Conservation (phyloP, 768 basidiomycete species). For the Pilatotrama ljubarskyi region DNA sequence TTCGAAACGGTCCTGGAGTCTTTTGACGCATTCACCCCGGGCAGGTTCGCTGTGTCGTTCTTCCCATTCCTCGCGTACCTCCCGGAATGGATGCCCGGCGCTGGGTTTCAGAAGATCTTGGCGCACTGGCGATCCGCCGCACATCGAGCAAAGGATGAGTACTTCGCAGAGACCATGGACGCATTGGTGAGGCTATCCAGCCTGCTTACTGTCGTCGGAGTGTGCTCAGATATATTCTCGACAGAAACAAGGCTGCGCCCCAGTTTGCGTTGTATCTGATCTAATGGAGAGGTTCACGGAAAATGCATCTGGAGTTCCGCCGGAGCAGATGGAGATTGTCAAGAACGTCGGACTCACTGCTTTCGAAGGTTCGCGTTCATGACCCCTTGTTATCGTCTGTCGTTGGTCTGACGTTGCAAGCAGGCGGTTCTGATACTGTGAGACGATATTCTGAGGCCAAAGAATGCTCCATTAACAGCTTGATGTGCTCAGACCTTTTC, state of each 20-base stretch:
- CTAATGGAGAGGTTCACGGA: not conserved
- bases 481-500: not conserved
- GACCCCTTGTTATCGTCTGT: not conserved
- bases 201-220: no score
- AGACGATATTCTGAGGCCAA: not conserved
- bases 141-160: not conserved
- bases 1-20: not conserved
- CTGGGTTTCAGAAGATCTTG: not conserved
- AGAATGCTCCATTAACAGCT: no score
- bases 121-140: not conserved
- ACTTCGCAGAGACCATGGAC: not conserved
- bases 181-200: not conserved
- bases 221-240: no score
- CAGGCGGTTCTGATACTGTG: not conserved
- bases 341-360: not conserved
- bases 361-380: not conserved
- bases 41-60: not conserved
- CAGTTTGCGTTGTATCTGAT: not conserved
- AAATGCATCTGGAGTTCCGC: not conserved
- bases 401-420: not conserved
- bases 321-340: not conserved
- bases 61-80: not conserved
- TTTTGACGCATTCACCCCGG: not conserved
- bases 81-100: constrained; percentile 4
- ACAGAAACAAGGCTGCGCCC: no score